phyloP scores from a whole-genome alignment of 1,139 yeast species.

The Nakaseomyces sp. region DNA sequence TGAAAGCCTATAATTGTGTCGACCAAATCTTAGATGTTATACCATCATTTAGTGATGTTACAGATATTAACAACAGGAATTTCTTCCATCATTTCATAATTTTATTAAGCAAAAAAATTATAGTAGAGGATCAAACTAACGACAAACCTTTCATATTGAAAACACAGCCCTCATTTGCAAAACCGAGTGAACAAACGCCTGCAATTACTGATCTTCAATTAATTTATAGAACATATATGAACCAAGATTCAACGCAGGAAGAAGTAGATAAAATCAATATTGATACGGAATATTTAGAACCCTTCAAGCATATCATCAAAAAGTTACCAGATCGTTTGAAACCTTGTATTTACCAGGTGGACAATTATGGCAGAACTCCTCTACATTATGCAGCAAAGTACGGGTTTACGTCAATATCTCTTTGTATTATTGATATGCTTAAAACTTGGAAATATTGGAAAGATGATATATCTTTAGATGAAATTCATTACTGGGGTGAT shows the following conservation, averaged over 20 bases:
- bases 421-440: conserved; percentile 45
- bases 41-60: conserved; percentile 48
- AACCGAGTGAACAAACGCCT: conserved; percentile 23
- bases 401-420: conserved; percentile 62
- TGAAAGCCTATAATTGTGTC: conserved; percentile 46
- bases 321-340: conserved; percentile 46
- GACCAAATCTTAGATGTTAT: conserved; percentile 43
- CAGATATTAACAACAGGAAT: conserved; percentile 75
- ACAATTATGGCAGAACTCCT: conserved; percentile 75
- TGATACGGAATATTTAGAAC: conserved; percentile 6
- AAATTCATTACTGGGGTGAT: conserved; percentile 64
- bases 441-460: conserved; percentile 46
- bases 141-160: conserved; percentile 1
- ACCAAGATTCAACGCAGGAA: neutral
- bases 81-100: conserved; percentile 79
- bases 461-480: conserved; percentile 47
- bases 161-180: conserved; percentile 1
- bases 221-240: neutral
- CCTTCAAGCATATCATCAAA: conserved; percentile 38
- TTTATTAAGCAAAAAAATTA: neutral
- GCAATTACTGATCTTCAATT: conserved; percentile 26
- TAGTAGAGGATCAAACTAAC: neutral
- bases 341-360: conserved; percentile 51
- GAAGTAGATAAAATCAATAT: conserved; percentile 5
- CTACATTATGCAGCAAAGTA: conserved; percentile 85